Base-by-base conservation (phyloP, 345 rosid species). In the Geranium rotundifolium region DNA sequence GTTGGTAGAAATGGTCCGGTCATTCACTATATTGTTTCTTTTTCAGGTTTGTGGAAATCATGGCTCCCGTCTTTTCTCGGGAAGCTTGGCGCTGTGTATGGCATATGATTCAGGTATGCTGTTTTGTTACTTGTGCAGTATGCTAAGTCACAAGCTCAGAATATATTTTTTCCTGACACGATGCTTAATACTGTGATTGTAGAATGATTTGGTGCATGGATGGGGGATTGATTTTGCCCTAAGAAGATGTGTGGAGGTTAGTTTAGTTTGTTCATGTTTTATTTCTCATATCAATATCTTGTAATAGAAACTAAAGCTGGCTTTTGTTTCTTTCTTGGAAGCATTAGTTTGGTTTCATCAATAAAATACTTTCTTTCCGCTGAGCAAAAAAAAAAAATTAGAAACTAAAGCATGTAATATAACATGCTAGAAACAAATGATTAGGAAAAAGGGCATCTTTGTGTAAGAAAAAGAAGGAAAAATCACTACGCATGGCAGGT, bases 191-290 rank as follows among this genome's bases (percentile, higher is more conserved):
- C 5, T 55, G 20, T 31, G 6, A 17, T 70, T 13, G 63, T 81
- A 86, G 92, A 86, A 86, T 66, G 92, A 86, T 75, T 80, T 86
- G 76, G 74, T 86, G 64, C 92, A 86, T 49, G 92, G 92, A 54
- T 86, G 92, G 92, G 92, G 92, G 63, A 74, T 86, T 61, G 92
- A 86, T 75, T 86, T 86, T 72, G 77, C 85, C 9, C 65, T 86
- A 73, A 67, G 92, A 58, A 86, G 76, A 74, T 86, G 92, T 63
- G 80, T 86, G 17, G 77, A 80, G 84, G 92, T 86, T 16, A 63
- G 82, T 19, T 18, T 37, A 23, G 27, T 23, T 4, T 34, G 41
- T 34, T 34, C 41, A 4, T 34, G 41, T 34, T 34, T 23, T 23
- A 23, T 23, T 34, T 34, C 41, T 34, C 10, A 34, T 34, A 34